Evolutionary conservation across 441 rosid genomes (phyloP), one percentile per base, ranked within the genome.

Genomic region (Bruguiera hainesii): DNA sequence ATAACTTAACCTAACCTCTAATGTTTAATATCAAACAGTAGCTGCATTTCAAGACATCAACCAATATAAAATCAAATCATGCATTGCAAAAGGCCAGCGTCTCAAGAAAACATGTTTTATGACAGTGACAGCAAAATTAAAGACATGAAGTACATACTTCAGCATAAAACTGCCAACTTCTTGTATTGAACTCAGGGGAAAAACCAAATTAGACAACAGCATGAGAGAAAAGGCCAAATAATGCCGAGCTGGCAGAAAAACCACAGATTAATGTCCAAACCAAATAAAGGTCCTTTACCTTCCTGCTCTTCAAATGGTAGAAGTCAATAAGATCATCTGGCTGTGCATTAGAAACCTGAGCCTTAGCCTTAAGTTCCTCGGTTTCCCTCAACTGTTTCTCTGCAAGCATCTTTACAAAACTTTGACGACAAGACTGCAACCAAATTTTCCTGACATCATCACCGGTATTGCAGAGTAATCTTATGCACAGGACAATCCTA

Each of bases 291-390:
- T 50, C 63, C 21, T 71, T 76, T 66, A 90, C 98, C 97, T 88
- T 92, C 76, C 97, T 72, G 79, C 97, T 89, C 87, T 90, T 93
- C 68, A 93, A 82, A 79, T 93, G 98, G 81, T 89, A 93, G 84
- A 90, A 93, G 69, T 89, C 88, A 59, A 93, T 89, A 52, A 89
- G 95, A 68, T 93, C 95, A 83, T 93, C 95, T 46, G 98, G 97
- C 56, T 90, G 97, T 58, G 97, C 93, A 67, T 84, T 78, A 70
- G 91, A 85, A 78, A 87, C 82, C 81, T 85, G 96, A 61, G 97
- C 95, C 81, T 88, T 91, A 67, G 95, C 93, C 79, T 93, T 93
- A 71, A 83, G 70, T 81, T 93, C 96, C 78, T 89, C 89, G 0
- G 87, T 80, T 78, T 93, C 97, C 59, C 79, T 81, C 73, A 87